A percentile compares a stretch with the other conserved stretches of the same genome.
Conservation (phyloP, 352 stramenopile species). For the Phytophthora pistaciae region DNA sequence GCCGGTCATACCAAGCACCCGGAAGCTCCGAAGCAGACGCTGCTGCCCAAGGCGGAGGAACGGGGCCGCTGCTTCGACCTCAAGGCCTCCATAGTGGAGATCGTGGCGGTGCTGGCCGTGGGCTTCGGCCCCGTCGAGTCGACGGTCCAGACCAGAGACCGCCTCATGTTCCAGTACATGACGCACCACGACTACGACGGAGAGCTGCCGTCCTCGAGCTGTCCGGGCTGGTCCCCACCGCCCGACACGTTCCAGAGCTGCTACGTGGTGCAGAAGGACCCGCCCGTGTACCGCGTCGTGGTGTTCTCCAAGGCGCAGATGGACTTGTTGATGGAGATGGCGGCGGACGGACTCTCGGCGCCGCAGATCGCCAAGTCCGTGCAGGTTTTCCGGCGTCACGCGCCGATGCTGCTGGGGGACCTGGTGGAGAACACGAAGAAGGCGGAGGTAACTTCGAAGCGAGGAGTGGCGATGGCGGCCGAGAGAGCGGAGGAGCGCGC, state of each 20-base stretch:
- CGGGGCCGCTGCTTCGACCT: slow-evolving; percentile 24
- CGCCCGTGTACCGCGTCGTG: slow-evolving; percentile 35
- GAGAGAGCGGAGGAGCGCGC: slow-evolving; percentile 2
- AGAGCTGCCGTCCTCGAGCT: slow-evolving; percentile 1
- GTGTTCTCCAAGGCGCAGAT: slow-evolving; percentile 29
- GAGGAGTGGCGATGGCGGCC: slow-evolving; percentile 4
- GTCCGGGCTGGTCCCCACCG: slow-evolving; percentile 17
- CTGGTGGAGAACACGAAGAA: slow-evolving; percentile 17
- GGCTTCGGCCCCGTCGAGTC: slow-evolving; percentile 23
- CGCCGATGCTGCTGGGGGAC: slow-evolving; percentile 13
- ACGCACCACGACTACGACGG: slow-evolving; percentile 29
- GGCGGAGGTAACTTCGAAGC: slow-evolving; percentile 4
- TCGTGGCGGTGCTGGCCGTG: slow-evolving; percentile 34
- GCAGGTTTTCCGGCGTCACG: slow-evolving; percentile 13
- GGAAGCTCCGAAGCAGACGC: background rate
- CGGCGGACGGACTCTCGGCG: slow-evolving; percentile 27
- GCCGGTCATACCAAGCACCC: background rate
- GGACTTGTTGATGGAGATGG: slow-evolving; percentile 34
- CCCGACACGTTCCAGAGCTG: slow-evolving; percentile 31
- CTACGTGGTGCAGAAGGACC: slow-evolving; percentile 18
- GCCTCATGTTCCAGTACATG: slow-evolving; percentile 30
- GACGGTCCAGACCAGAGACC: slow-evolving; percentile 28
- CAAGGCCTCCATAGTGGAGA: slow-evolving; percentile 29
- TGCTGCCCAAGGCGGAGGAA: slow-evolving; percentile 23
- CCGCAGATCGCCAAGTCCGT: slow-evolving; percentile 32